A percentile compares a stretch with the other conserved stretches of the same genome.
These are phyloP conservation scores for Emmonsia crescens DNA, from an alignment of 2,329 filamentous ascomycete species.

Conservation along the genomic window DNA sequence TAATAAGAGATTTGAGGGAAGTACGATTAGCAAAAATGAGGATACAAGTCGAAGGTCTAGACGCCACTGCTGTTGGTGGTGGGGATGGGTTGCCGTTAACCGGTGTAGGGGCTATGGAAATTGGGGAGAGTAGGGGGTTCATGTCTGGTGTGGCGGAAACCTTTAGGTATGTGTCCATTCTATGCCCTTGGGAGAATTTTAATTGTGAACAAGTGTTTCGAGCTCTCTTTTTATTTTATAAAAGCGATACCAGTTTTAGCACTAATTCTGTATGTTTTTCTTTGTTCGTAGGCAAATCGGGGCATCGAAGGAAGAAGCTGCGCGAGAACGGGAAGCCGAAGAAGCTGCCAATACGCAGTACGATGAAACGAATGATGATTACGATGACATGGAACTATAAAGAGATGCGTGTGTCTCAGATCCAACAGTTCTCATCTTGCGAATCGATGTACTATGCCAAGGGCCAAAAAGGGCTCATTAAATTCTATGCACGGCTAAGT, in stretches of 20 bases:
- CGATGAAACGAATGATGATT: conserved; percentile 40
- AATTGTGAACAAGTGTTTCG: not conserved
- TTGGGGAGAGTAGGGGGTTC: conserved; percentile 76
- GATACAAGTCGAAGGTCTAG: conserved; percentile 59
- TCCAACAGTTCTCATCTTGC: not conserved
- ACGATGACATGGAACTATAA: conserved; percentile 48
- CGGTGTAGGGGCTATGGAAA: conserved; percentile 86
- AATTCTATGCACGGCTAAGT: conserved; percentile 1
- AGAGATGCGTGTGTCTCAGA: conserved; percentile 1
- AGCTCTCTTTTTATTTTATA: not conserved
- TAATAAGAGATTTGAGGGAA: conserved; percentile 74
- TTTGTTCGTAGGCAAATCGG: conserved; percentile 56
- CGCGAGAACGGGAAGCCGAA: conserved; percentile 66
- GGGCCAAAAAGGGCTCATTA: not conserved
- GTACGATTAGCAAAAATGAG: conserved; percentile 83
- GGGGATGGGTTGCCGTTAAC: conserved; percentile 62
- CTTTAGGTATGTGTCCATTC: conserved; percentile 41
- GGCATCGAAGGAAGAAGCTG: conserved; percentile 63
- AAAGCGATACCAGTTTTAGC: not conserved
- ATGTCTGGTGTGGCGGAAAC: conserved; percentile 80
- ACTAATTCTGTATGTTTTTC: not conserved
- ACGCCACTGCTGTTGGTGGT: conserved; percentile 43
- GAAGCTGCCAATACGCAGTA: conserved; percentile 45
- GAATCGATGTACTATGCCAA: not conserved
- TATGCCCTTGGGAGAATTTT: not conserved